Percentiles rank a stretch among this genome's conserved stretches.
phyloP scores from a whole-genome alignment of 2,329 filamentous ascomycete species.

The Arthrocladium fulminans region DNA sequence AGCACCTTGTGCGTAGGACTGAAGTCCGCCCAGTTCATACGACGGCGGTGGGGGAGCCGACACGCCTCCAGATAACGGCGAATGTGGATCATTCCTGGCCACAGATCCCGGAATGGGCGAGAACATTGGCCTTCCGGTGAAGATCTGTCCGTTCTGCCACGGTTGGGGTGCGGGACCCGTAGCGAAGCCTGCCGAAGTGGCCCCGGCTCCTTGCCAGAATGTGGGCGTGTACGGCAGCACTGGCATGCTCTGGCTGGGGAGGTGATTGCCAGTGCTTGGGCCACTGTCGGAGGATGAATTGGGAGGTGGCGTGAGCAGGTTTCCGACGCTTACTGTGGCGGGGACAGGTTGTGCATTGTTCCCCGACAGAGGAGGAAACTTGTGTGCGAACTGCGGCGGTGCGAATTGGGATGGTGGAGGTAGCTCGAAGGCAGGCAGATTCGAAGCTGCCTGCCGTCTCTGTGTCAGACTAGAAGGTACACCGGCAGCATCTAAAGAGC shows the following conservation, averaged over 20 bases:
- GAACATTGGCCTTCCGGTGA: conserved; percentile 44
- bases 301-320: conserved; percentile 54
- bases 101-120: conserved; percentile 48
- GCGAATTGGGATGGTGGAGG: conserved; percentile 49
- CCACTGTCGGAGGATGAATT: conserved; percentile 40
- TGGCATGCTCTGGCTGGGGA: conserved; percentile 44
- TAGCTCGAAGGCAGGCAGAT: conserved; percentile 61
- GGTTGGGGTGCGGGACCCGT: conserved; percentile 39
- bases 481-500: conserved; percentile 52
- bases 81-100: conserved; percentile 46
- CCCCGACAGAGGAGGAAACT: conserved; percentile 36
- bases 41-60: conserved; percentile 54
- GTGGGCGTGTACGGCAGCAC: conserved; percentile 51
- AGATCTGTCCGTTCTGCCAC: conserved; percentile 35
- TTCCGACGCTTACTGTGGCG: conserved; percentile 48
- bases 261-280: conserved; percentile 45
- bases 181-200: conserved; percentile 47
- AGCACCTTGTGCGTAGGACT: conserved; percentile 11
- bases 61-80: conserved; percentile 50
- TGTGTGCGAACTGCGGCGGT: conserved; percentile 40
- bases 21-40: conserved; percentile 52
- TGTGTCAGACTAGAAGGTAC: conserved; percentile 59
- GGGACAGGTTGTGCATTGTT: conserved; percentile 33
- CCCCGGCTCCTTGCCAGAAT: conserved; percentile 51
- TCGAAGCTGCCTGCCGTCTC: conserved; percentile 60